phyloP scores from a whole-genome alignment of 2,329 filamentous ascomycete genomes.

The Cordyceps pruinosa region DNA sequence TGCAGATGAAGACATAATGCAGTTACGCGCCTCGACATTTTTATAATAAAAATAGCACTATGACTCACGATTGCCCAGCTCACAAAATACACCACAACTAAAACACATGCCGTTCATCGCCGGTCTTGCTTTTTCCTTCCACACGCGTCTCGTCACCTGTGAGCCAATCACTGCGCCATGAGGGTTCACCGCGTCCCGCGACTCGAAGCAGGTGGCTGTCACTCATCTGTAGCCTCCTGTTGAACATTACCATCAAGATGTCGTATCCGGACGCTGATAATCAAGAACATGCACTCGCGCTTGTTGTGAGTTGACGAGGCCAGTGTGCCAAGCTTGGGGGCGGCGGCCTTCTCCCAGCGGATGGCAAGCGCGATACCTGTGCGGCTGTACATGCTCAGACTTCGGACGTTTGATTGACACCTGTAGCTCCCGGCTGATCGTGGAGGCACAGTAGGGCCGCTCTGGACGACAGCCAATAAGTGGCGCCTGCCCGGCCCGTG shows the following conservation, averaged over 20 bases:
- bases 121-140: neutral
- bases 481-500: conserved; percentile 5
- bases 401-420: neutral
- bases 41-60: too few relatives aligned
- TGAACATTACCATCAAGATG: neutral
- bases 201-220: neutral
- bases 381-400: neutral
- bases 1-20: too few relatives aligned
- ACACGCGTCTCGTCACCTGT: neutral
- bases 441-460: neutral
- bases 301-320: neutral
- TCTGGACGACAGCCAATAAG: neutral
- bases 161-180: conserved; percentile 5
- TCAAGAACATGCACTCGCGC: too few relatives aligned
- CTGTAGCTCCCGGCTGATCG: neutral
- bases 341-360: neutral
- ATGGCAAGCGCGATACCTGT: neutral
- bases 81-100: too few relatives aligned
- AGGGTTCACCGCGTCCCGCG: neutral
- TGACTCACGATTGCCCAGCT: too few relatives aligned
- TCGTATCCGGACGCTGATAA: neutral
- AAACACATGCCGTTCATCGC: neutral
- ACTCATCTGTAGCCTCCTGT: neutral
- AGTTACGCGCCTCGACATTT: too few relatives aligned
- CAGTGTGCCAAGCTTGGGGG: neutral